Evolutionary conservation across 352 stramenopile genomes (phyloP), one percentile per base, ranked within the genome.

Genomic region (Globisporangium perplexum): DNA sequence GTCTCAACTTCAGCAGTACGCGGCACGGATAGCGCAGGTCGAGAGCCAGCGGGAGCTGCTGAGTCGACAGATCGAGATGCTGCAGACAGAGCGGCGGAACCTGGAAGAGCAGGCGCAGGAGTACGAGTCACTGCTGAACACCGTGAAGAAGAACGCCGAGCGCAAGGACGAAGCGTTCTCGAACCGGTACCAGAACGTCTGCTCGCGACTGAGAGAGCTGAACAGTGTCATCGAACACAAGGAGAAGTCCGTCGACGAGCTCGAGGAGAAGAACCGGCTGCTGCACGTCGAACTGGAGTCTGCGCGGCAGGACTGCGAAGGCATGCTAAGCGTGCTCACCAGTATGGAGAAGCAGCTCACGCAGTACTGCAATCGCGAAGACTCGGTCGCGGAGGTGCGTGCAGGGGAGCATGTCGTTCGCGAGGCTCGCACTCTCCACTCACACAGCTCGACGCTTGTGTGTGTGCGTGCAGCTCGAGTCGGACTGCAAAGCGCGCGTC

Each of bases 291-390:
- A 93, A n/a, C 53, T 89, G 1, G 83, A 91, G 4, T 60, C 65
- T n/a, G 77, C 84, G 8, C 69, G 77, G 1, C 74, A 88, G 30
- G 83, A 93, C 42, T 91, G 80, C 23, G 83, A 93, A 63, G 83
- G 80, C 7, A 93, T 93, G 78, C 48, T 93, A 4, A 72, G 74
- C n/a, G 83, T 93, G 30, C 73, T 93, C 45, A 88, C 71, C 22
- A 78, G 67, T 20, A 93, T 93, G 83, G 83, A 93, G 52, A 91
- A 89, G 35, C 83, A 91, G 52, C 54, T 93, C 22, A 86, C 69
- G 23, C 77, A 90, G 48, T 93, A 91, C 47, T 86, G 71, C 30
- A 57, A 75, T 8, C 63, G 83, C 17, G 83, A 93, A 58, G 80
- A 91, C 22, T 77, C 78, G 15, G 80, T 93, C 0, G 57, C 78